These are phyloP conservation scores for Raphanus raphanistrum DNA, from an alignment of 345 rosid genomes.

Conservation along the genomic window DNA sequence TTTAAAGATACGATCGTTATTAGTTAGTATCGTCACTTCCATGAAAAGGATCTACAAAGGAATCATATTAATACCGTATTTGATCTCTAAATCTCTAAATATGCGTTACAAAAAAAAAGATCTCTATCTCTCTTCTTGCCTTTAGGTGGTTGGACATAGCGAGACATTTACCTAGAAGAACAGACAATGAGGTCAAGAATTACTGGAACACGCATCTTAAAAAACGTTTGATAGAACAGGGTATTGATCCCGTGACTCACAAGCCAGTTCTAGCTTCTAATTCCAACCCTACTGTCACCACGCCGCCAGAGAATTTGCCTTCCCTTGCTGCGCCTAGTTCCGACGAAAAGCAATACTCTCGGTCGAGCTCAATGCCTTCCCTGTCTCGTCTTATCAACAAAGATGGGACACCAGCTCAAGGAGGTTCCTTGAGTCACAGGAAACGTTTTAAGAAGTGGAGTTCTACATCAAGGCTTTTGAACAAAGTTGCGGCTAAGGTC, in stretches of 20 bases:
- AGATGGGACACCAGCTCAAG: background rate
- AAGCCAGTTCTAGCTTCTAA: background rate
- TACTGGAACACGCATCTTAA: background rate
- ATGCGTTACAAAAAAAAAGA: no score
- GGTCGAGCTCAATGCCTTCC: background rate
- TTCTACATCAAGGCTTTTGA: conserved; percentile 39
- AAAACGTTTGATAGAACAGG: background rate
- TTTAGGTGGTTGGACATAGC: background rate
- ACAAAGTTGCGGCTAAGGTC: conserved; percentile 38
- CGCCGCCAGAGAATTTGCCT: background rate
- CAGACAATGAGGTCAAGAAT: background rate
- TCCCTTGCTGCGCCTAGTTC: background rate
- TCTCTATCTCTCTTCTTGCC: background rate
- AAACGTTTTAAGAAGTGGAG: conserved; percentile 24
- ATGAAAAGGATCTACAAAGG: background rate
- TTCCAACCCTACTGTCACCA: background rate
- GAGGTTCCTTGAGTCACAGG: conserved; percentile 20
- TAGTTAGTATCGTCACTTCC: background rate
- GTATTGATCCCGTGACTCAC: background rate
- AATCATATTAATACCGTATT: background rate
- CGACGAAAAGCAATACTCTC: background rate
- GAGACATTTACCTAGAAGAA: background rate
- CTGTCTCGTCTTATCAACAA: background rate
- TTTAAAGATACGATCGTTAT: background rate
- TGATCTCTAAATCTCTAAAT: no score